Evolutionary conservation across 129 eudicot species (phyloP).

Genomic region (Saposhnikovia divaricata): DNA sequence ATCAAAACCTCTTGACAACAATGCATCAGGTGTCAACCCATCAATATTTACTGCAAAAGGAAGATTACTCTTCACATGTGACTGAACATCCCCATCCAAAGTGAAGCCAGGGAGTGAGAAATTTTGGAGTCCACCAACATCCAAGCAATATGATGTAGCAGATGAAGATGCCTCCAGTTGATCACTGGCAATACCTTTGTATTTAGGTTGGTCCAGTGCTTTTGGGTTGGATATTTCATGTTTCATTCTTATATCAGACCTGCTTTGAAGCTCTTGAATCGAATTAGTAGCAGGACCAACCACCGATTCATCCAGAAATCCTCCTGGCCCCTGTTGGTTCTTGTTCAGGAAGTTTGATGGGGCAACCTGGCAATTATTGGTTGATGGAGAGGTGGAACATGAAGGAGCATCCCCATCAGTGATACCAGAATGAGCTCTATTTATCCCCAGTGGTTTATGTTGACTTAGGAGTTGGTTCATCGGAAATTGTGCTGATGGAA

Average conservation of each 20-base stretch:
- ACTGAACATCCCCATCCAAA: constrained; percentile 73
- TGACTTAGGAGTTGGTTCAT: constrained; percentile 50
- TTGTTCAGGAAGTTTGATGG: constrained; percentile 38
- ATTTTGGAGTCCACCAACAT: constrained; percentile 55
- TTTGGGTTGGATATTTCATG: constrained; percentile 43
- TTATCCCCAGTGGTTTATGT: constrained; percentile 27
- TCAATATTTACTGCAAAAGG: constrained; percentile 48
- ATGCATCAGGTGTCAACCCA: constrained; percentile 80
- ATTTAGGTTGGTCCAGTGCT: constrained; percentile 45
- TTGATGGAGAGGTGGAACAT: constrained; percentile 78
- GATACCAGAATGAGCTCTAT: constrained; percentile 41
- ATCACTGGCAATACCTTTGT: constrained; percentile 41
- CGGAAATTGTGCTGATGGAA: constrained; percentile 45
- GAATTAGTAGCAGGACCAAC: constrained; percentile 31
- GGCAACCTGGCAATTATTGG: constrained; percentile 53
- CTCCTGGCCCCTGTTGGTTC: constrained; percentile 36
- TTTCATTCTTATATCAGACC: constrained; percentile 42
- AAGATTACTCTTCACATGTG: constrained; percentile 53
- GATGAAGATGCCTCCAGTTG: constrained; percentile 67
- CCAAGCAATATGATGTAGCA: constrained; percentile 79
- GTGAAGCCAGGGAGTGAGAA: constrained; percentile 53
- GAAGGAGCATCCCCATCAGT: constrained; percentile 75
- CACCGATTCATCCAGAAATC: constrained; percentile 28
- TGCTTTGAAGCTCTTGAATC: constrained; percentile 48
- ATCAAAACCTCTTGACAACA: constrained; percentile 87